These are phyloP conservation scores for Quercus gilva DNA, from an alignment of 306 rosid genomes.

Conservation along the genomic window DNA sequence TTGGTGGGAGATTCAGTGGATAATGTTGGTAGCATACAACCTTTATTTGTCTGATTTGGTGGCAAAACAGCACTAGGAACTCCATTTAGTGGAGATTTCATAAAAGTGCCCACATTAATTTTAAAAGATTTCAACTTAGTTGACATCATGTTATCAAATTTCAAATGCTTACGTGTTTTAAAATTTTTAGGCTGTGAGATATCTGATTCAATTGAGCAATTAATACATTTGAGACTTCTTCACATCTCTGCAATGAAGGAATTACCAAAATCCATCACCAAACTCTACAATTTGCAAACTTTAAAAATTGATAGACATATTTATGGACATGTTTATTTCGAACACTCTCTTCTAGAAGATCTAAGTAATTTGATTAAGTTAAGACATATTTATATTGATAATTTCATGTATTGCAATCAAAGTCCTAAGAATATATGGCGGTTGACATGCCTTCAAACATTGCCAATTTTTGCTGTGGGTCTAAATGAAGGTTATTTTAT, in stretches of 20 bases:
- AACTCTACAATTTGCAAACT: background rate
- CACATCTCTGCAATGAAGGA: too few species aligned
- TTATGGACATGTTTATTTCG: accelerated
- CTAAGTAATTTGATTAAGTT: too few species aligned
- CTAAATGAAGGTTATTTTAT: too few species aligned
- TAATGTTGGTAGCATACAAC: too few species aligned
- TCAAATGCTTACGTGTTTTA: slow-evolving; percentile 1
- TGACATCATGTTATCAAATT: background rate
- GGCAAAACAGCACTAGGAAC: too few species aligned
- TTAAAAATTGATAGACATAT: background rate
- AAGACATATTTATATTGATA: too few species aligned
- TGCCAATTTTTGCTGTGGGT: accelerated
- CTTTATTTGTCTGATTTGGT: too few species aligned
- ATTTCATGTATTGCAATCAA: accelerated
- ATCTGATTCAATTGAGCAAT: background rate
- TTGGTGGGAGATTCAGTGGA: too few species aligned
- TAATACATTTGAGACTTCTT: too few species aligned
- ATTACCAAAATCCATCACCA: too few species aligned
- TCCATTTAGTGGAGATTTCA: background rate
- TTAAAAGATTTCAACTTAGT: background rate
- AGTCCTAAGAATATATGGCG: accelerated
- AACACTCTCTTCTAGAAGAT: too few species aligned
- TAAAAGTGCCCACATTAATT: background rate
- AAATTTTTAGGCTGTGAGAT: background rate
- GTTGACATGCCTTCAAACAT: too few species aligned